phyloP scores from a whole-genome alignment of 2,329 filamentous ascomycete species.

The Cladorrhinum sp. region DNA sequence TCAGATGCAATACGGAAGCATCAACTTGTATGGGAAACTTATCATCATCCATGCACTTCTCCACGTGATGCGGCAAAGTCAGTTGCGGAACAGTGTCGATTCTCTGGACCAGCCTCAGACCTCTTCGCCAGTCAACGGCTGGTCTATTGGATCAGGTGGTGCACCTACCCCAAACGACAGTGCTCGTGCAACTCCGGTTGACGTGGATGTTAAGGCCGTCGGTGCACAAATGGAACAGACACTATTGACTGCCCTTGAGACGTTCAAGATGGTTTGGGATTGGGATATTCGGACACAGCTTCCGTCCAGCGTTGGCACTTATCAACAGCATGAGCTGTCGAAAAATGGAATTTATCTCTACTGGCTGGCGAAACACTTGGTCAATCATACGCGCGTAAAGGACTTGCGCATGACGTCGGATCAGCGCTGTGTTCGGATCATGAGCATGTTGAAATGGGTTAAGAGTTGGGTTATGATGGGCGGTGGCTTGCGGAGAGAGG shows the following conservation, averaged over 20 bases:
- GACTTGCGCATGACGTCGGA: conserved; percentile 58
- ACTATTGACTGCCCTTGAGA: conserved; percentile 58
- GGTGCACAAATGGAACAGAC: conserved; percentile 47
- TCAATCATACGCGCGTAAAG: conserved; percentile 54
- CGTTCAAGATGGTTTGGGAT: conserved; percentile 73
- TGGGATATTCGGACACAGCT: conserved; percentile 67
- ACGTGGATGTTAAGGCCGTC: conserved; percentile 36
- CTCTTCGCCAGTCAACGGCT: conserved; percentile 53
- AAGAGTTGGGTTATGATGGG: conserved; percentile 61
- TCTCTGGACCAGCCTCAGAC: not conserved
- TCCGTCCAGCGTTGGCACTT: conserved; percentile 47
- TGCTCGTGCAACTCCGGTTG: conserved; percentile 45
- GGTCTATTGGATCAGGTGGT: conserved; percentile 42
- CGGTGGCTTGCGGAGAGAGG: conserved; percentile 61
- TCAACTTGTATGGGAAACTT: conserved; percentile 72
- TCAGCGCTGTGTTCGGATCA: conserved; percentile 57
- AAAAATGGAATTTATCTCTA: conserved; percentile 71
- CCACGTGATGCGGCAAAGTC: conserved; percentile 52
- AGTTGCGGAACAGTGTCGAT: conserved; percentile 39
- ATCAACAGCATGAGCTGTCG: conserved; percentile 64
- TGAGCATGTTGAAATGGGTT: conserved; percentile 58
- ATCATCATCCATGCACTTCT: conserved; percentile 68
- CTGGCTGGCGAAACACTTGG: conserved; percentile 64
- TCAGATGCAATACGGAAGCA: conserved; percentile 61
- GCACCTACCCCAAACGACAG: conserved; percentile 45